These are phyloP conservation scores for Amniculicola lignicola DNA, from an alignment of 495 filamentous ascomycete species.

Conservation along the genomic window DNA sequence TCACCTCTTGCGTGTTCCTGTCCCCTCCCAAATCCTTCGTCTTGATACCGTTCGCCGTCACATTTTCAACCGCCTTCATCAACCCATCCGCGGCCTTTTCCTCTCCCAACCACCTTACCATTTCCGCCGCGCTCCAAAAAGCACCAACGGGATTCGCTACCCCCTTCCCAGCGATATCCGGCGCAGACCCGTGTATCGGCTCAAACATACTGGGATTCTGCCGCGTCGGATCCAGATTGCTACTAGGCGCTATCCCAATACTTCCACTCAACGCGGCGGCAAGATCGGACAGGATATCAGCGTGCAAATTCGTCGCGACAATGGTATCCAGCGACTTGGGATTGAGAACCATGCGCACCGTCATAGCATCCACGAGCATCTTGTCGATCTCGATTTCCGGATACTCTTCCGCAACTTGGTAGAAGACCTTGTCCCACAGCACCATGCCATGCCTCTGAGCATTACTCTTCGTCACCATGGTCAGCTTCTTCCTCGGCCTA, in stretches of 20 bases:
- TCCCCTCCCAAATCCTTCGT: constrained; percentile 61
- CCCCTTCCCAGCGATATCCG: constrained; percentile 69
- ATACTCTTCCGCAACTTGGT: constrained; percentile 41
- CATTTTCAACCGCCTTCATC: constrained; percentile 59
- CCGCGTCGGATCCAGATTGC: constrained; percentile 62
- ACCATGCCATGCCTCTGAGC: constrained; percentile 46
- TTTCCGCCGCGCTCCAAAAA: constrained; percentile 67
- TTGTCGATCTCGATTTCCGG: constrained; percentile 41
- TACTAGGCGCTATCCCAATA: constrained; percentile 51
- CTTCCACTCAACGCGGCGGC: constrained; percentile 46
- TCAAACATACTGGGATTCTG: constrained; percentile 64
- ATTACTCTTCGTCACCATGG: constrained; percentile 47
- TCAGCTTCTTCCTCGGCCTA: constrained; percentile 41
- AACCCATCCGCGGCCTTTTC: constrained; percentile 53
- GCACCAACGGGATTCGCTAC: constrained; percentile 70
- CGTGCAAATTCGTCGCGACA: constrained; percentile 46
- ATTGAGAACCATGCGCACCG: constrained; percentile 43
- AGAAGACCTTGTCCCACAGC: constrained; percentile 43
- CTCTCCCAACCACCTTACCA: constrained; percentile 64
- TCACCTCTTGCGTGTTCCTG: constrained; percentile 56
- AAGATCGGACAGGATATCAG: constrained; percentile 47
- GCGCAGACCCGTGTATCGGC: constrained; percentile 66
- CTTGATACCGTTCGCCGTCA: constrained; percentile 55
- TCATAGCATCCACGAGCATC: constrained; percentile 48
- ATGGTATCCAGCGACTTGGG: constrained; percentile 44